phyloP scores from a whole-genome alignment of 805 yeast species.

The Ogataea parapolymorpha region DNA sequence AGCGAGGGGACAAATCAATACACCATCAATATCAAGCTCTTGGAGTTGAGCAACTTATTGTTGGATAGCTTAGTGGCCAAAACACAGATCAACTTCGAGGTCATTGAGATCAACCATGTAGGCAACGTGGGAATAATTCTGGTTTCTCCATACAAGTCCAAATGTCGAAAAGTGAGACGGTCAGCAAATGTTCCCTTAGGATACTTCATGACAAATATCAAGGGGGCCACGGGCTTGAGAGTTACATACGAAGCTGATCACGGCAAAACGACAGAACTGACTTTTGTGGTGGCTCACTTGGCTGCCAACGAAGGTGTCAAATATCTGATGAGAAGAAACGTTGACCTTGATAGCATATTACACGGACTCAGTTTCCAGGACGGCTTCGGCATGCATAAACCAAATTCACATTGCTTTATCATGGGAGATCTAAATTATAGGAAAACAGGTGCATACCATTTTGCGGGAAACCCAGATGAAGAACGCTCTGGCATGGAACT shows the following conservation, averaged over 20 bases:
- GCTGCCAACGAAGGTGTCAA: conserved; percentile 71
- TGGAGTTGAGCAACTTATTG: conserved; percentile 35
- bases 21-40: conserved; percentile 36
- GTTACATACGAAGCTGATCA: conserved; percentile 33
- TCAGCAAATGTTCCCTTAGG: conserved; percentile 51
- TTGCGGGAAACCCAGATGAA: background rate
- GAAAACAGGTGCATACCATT: conserved; percentile 32
- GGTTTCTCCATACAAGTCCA: conserved; percentile 39
- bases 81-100: conserved; percentile 38
- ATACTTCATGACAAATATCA: conserved; percentile 54
- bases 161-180: conserved; percentile 17
- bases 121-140: conserved; percentile 60
- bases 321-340: conserved; percentile 47
- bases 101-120: conserved; percentile 41
- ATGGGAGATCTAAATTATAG: conserved; percentile 89
- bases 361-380: conserved; percentile 57
- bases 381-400: conserved; percentile 50
- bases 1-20: conserved; percentile 49
- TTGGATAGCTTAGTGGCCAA: conserved; percentile 33
- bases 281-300: conserved; percentile 70
- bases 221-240: conserved; percentile 71
- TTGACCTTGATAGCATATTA: conserved; percentile 47
- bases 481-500: conserved; percentile 5
- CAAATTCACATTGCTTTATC: conserved; percentile 58
- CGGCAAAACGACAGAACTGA: conserved; percentile 36